These are phyloP conservation scores for Candida argentea DNA, from an alignment of 805 yeast species.

Conservation along the genomic window DNA sequence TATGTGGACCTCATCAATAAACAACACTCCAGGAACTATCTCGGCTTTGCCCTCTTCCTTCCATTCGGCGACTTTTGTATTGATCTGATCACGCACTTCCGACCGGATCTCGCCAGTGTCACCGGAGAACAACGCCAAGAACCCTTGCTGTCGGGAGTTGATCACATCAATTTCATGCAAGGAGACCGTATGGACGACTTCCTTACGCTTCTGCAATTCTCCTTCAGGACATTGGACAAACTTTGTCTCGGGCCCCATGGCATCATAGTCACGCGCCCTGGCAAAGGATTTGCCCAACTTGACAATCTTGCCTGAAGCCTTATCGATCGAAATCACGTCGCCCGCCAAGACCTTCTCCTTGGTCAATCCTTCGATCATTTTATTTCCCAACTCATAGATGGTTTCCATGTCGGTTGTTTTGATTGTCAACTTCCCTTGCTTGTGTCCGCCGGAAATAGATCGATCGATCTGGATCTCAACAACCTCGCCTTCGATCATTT, in stretches of 20 bases:
- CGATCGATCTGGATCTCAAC: slow-evolving; percentile 94
- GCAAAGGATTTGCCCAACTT: slow-evolving; percentile 94
- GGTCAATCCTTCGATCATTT: slow-evolving; percentile 89
- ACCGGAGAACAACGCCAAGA: slow-evolving; percentile 88
- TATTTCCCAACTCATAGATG: slow-evolving; percentile 86
- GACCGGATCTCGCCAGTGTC: slow-evolving; percentile 97
- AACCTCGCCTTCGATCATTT: slow-evolving; percentile 96
- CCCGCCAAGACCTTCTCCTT: slow-evolving; percentile 96
- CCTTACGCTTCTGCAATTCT: slow-evolving; percentile 90
- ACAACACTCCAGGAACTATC: slow-evolving; percentile 93
- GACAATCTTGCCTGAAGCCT: slow-evolving; percentile 88
- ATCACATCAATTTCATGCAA: slow-evolving; percentile 96
- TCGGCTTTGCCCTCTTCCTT: slow-evolving; percentile 98
- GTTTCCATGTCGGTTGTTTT: slow-evolving; percentile 99
- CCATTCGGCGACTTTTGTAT: slow-evolving; percentile 96
- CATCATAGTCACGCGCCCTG: slow-evolving; percentile 95
- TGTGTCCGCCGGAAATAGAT: slow-evolving; percentile 93
- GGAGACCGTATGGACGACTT: slow-evolving; percentile 95
- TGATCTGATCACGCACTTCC: slow-evolving; percentile 93
- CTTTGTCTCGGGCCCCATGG: slow-evolving; percentile 96
- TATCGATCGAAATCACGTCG: slow-evolving; percentile 91
- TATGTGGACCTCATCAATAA: slow-evolving; percentile 98
- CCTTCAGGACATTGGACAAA: slow-evolving; percentile 99
- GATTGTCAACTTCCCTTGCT: slow-evolving; percentile 95
- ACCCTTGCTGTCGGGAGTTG: slow-evolving; percentile 96